Conservation (phyloP, 1,284 basidiomycete species). For the Trametes sp. region DNA sequence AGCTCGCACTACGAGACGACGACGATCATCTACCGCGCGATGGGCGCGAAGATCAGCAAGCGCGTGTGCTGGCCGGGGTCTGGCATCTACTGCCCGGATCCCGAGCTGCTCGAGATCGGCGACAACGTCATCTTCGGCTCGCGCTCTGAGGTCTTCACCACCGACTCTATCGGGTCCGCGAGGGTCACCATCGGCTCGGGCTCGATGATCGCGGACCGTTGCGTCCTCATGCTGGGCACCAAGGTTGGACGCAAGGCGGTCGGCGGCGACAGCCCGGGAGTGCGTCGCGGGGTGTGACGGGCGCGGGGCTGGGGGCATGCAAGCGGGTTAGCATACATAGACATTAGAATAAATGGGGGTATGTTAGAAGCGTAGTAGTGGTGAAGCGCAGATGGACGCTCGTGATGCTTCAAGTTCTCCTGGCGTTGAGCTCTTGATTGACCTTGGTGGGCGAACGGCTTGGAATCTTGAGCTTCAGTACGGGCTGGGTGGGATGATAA, state of each 20-base stretch:
- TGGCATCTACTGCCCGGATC: constrained; percentile 51
- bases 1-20: constrained; percentile 53
- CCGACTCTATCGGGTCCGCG: constrained; percentile 48
- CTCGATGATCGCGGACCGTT: constrained; percentile 57
- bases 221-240: constrained; percentile 50
- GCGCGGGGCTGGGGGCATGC: too few relatives aligned
- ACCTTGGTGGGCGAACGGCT: too few relatives aligned
- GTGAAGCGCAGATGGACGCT: too few relatives aligned
- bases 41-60: constrained; percentile 55
- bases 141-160: constrained; percentile 51
- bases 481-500: too few relatives aligned
- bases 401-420: too few relatives aligned
- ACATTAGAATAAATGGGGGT: too few relatives aligned
- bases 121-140: constrained; percentile 55
- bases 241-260: constrained; percentile 48
- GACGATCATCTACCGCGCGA: constrained; percentile 48
- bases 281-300: too few relatives aligned
- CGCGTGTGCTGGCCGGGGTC: constrained; percentile 55
- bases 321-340: too few relatives aligned
- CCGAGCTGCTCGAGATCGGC: constrained; percentile 53
- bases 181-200: constrained; percentile 50
- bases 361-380: too few relatives aligned
- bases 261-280: too few relatives aligned
- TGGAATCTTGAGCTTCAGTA: too few relatives aligned
- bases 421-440: too few relatives aligned